Evolutionary conservation across 139 green algal species (phyloP), one percentile per base, ranked within the genome.

Genomic region (Closterium sp.): DNA sequence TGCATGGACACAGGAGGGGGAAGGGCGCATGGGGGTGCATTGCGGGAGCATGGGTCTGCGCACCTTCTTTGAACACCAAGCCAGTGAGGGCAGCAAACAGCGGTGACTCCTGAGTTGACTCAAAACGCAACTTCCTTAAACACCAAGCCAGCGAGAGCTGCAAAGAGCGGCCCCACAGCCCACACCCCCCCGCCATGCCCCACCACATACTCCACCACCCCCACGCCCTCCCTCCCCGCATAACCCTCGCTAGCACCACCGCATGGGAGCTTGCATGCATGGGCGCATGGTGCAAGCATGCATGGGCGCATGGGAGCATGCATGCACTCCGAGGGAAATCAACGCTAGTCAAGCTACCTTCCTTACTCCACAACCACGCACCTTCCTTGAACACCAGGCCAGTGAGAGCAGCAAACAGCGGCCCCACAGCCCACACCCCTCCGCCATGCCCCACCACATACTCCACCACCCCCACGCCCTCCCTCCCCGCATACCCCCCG

Each of bases 351-450:
- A n/a, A n/a, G n/a, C n/a, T n/a, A n/a, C n/a, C n/a, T n/a, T 38
- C 32, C 32, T 7, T 4, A 38, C 34, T 3, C 2, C 2, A 3
- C 32, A 38, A 38, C 32, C 28, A 89, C 91, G 1, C 86, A 95
- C 93, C 96, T 94, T 98, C 98, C 94, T 99, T 99, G 94, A 99
- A 97, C 0, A 95, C 96, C 1, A 99, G 91, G 24, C 97, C 98
- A 27, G 98, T 99, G 42, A 99, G 89, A 0, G 97, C 93, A 2
- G 98, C 98, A 95, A 98, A 98, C 1, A 97, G 87, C 0, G 98
- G 98, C 7, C 98, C 98, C 1, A 99, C 96, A 1, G 97, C 91
- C 97, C 97, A 99, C 0, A 99, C 93, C 10, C 93, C 94, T 11
- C 87, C 42, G 1, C 96, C 96, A 92, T 99, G 94, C 29, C 96